Conservation (phyloP, 768 basidiomycete genomes). For the Candolleomyces efflorescens region DNA sequence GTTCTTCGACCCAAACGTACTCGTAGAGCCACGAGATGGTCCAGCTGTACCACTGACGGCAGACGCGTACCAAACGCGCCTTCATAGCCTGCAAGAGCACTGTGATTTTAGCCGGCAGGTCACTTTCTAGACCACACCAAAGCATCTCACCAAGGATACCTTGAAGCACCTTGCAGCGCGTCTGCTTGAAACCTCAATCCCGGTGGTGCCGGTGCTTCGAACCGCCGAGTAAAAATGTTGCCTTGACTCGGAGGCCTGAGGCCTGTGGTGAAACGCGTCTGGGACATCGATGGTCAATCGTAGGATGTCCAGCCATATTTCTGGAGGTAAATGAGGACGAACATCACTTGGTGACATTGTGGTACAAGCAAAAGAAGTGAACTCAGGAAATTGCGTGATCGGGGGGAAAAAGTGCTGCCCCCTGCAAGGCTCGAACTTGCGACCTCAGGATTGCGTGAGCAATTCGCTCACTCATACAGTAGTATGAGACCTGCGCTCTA, state of each 20-base stretch:
- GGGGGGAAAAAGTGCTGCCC: slow-evolving; percentile 32
- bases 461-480: not conserved
- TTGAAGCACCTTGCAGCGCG: not conserved
- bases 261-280: not conserved
- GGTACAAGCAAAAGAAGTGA: no score
- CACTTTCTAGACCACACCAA: no score
- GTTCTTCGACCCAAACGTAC: not conserved
- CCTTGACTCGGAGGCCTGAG: no score
- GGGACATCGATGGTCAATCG: not conserved
- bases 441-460: slow-evolving; percentile 46
- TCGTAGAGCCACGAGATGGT: not conserved
- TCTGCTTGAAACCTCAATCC: no score
- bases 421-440: slow-evolving; percentile 58
- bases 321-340: not conserved
- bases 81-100: not conserved
- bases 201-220: not conserved
- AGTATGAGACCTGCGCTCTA: slow-evolving; percentile 12
- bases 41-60: not conserved
- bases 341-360: no score
- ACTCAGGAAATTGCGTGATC: no score
- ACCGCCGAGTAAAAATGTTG: no score
- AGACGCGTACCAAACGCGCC: not conserved
- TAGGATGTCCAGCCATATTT: not conserved
- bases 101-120: no score
- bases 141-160: not conserved